These are phyloP conservation scores for Claviceps quebecensis DNA, from an alignment of 2,329 filamentous ascomycete genomes.

Conservation along the genomic window DNA sequence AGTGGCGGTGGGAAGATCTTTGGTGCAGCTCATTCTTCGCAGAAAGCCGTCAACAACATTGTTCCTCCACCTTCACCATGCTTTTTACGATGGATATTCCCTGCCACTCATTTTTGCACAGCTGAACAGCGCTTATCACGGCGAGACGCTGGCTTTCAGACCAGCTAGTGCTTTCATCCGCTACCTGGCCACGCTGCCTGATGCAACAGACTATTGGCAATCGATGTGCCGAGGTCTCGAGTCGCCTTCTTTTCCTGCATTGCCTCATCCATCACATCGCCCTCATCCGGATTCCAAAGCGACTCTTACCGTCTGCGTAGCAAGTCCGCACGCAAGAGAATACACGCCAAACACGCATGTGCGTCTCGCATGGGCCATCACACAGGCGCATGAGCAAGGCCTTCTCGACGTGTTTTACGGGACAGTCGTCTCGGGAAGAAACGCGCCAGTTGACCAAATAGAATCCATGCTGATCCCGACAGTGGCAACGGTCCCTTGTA, in stretches of 20 bases:
- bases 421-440: neutral
- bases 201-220: neutral
- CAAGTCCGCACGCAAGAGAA: neutral
- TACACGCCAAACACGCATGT: neutral
- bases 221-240: neutral
- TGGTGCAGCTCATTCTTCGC: neutral
- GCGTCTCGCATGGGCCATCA: neutral
- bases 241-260: neutral
- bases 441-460: neutral
- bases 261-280: neutral
- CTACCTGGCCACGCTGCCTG: neutral
- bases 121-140: neutral
- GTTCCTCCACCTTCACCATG: neutral
- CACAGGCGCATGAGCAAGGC: neutral
- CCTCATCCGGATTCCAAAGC: neutral
- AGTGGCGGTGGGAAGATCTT: neutral
- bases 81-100: neutral
- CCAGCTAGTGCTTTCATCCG: neutral
- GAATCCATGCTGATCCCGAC: neutral
- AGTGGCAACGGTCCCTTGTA: neutral
- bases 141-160: neutral
- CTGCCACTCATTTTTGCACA: neutral
- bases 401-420: neutral
- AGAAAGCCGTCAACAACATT: neutral
- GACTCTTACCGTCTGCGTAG: neutral